Evolutionary conservation across 2,329 filamentous ascomycete species (phyloP), one percentile per base, ranked within the genome.

Genomic region (Arthrobotrys conoides): DNA sequence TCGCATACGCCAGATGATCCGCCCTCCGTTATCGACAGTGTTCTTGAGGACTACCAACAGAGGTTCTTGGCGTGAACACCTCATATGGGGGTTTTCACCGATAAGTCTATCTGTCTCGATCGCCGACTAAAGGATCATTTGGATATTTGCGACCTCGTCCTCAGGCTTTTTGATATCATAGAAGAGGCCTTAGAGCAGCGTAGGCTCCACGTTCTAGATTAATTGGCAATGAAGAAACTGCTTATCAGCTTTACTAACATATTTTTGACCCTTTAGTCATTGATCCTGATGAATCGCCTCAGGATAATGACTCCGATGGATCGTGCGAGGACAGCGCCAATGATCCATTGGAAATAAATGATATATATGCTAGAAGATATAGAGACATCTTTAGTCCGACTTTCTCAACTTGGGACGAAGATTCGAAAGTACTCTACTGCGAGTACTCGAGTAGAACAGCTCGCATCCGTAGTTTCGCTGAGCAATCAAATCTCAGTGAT

Each of bases 71-170:
- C 55, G 8, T 61, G 55, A 30, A 10, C 55, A 1, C n/a, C 30
- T 30, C 41, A 61, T 61, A 61, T 61, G 55, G 55, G 55, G 4
- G 55, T 61, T 12, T 61, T 61, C n/a, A 30, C 55, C 14, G 55
- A 61, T 27, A n/a, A 41, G 12, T n/a, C 55, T 38, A 61, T 61
- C 8, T 20, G 55, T 20, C 55, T 61, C 14, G 55, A 61, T 10
- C 55, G 55, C 5, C 55, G 55, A 6, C 55, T 61, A 27, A 41
- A 14, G n/a, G 55, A 38, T 9, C 55, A 30, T 5, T 27, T 16
- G 4, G 55, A 61, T 61, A 61, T 61, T 41, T 14, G 30, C 16
- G 55, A 61, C 22, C 30, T 61, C n/a, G 30, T 61, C 6, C 6
- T 61, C 14, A n/a, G 55, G 10, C 55, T 61, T 22, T 22, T 61